Percentiles rank a stretch among this genome's conserved stretches.
These are phyloP conservation scores for Limtongozyma cylindracea DNA, from an alignment of 805 yeast species.

Conservation along the genomic window DNA sequence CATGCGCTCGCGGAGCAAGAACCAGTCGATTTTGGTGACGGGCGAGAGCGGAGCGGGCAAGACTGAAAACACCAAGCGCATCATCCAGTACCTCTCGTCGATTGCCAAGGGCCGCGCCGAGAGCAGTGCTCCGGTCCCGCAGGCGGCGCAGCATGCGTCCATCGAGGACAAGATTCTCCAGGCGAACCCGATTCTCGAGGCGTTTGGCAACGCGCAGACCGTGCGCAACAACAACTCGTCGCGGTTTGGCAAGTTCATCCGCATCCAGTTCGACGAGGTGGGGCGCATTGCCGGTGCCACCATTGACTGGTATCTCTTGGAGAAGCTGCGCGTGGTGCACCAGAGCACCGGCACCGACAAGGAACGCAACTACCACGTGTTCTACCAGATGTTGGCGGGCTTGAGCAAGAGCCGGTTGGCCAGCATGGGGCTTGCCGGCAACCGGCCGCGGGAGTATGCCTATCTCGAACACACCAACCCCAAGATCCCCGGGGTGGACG, in stretches of 20 bases:
- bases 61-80: constrained; percentile 90
- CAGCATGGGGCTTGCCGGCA: constrained; percentile 14
- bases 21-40: constrained; percentile 87
- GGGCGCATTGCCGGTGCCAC: constrained; percentile 70
- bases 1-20: constrained; percentile 36
- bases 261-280: constrained; percentile 41
- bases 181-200: constrained; percentile 87
- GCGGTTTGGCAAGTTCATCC: constrained; percentile 87
- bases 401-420: constrained; percentile 21
- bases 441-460: constrained; percentile 14
- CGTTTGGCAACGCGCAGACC: constrained; percentile 95
- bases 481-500: constrained; percentile 53
- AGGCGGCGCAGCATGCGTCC: too few species aligned
- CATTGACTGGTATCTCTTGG: constrained; percentile 83
- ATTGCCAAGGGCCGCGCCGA: constrained; percentile 19
- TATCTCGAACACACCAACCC: constrained; percentile 32
- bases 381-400: constrained; percentile 68
- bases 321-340: constrained; percentile 73
- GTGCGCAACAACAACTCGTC: constrained; percentile 86
- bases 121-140: too few species aligned
- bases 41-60: constrained; percentile 99
- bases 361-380: constrained; percentile 86
- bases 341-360: constrained; percentile 42
- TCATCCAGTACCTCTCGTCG: constrained; percentile 74
- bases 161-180: constrained; percentile 74